A percentile compares a stretch with the other conserved stretches of the same genome.
Conservation (phyloP, 1,284 basidiomycete genomes). For the Cutaneotrichosporon sp. region DNA sequence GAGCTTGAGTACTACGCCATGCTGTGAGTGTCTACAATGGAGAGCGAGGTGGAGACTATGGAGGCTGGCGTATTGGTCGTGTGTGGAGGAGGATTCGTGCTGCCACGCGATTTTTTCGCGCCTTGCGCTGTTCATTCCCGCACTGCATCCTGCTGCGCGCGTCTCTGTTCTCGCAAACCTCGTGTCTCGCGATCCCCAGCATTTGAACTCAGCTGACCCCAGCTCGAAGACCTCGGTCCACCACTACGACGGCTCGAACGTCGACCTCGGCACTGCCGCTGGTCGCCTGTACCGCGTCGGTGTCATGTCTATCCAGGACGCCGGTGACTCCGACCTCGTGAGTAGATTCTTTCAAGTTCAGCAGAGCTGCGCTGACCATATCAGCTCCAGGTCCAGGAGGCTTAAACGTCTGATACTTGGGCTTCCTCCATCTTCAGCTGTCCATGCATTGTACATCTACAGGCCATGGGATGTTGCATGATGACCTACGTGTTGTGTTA, state of each 20-base stretch:
- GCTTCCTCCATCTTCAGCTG: slow-evolving; percentile 5
- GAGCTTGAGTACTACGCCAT: slow-evolving; percentile 99
- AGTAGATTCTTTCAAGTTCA: slow-evolving; percentile 26
- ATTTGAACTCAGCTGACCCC: slow-evolving; percentile 12
- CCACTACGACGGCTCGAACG: slow-evolving; percentile 96
- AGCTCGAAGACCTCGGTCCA: slow-evolving; percentile 91
- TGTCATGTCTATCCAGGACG: slow-evolving; percentile 96
- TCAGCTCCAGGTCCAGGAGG: slow-evolving; percentile 47
- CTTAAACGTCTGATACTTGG: slow-evolving; percentile 27
- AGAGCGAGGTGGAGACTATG: not conserved
- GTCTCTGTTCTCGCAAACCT: not conserved
- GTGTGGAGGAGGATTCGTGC: not conserved
- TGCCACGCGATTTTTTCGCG: not conserved
- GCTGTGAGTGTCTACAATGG: slow-evolving; percentile 59
- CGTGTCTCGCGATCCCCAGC: not conserved
- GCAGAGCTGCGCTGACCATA: not conserved
- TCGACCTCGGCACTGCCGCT: slow-evolving; percentile 96
- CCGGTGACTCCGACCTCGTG: slow-evolving; percentile 92
- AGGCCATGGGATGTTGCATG: slow-evolving; percentile 8
- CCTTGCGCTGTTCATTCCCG: not conserved
- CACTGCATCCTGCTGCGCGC: not conserved
- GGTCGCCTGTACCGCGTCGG: slow-evolving; percentile 99
- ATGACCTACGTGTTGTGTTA: slow-evolving; percentile 1
- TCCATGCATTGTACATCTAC: slow-evolving; percentile 10
- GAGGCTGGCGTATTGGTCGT: not conserved